Percentiles rank a stretch among this genome's conserved stretches.
phyloP scores from a whole-genome alignment of 345 rosid genomes.

The Acer yangbiense region DNA sequence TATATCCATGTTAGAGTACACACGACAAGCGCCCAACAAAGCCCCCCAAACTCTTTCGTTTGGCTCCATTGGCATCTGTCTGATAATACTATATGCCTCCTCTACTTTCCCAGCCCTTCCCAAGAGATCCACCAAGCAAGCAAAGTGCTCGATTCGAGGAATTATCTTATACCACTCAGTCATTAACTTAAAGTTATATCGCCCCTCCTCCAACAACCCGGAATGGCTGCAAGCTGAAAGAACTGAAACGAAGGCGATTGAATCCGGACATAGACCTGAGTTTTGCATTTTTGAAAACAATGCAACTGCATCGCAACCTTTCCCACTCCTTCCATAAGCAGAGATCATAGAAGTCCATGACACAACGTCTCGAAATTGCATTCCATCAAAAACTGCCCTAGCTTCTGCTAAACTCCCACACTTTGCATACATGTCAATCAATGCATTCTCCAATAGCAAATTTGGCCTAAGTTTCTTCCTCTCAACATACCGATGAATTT shows the following conservation, averaged over 20 bases:
- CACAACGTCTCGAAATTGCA: slow-evolving; percentile 60
- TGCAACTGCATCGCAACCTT: slow-evolving; percentile 55
- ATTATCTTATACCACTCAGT: slow-evolving; percentile 41
- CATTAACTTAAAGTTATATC: slow-evolving; percentile 52
- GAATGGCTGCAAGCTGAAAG: slow-evolving; percentile 81
- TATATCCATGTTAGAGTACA: slow-evolving; percentile 53
- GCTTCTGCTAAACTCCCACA: slow-evolving; percentile 63
- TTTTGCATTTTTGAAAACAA: slow-evolving; percentile 59
- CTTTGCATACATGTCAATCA: slow-evolving; percentile 74
- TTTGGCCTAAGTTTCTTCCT: slow-evolving; percentile 60
- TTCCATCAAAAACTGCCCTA: slow-evolving; percentile 58
- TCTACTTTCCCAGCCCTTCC: slow-evolving; percentile 68
- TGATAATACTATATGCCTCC: slow-evolving; percentile 58
- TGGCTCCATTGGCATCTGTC: slow-evolving; percentile 58
- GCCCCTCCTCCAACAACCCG: slow-evolving; percentile 65
- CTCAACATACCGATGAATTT: slow-evolving; percentile 46
- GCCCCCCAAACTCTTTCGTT: slow-evolving; percentile 82
- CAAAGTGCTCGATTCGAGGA: slow-evolving; percentile 69
- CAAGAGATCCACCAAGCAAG: slow-evolving; percentile 77
- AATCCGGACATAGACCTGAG: slow-evolving; percentile 64
- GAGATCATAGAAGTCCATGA: slow-evolving; percentile 84
- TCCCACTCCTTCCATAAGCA: slow-evolving; percentile 71
- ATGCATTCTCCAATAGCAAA: slow-evolving; percentile 68
- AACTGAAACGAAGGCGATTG: slow-evolving; percentile 69
- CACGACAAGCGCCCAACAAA: slow-evolving; percentile 62